phyloP scores from a whole-genome alignment of 345 rosid species.

The Jatropha curcas region DNA sequence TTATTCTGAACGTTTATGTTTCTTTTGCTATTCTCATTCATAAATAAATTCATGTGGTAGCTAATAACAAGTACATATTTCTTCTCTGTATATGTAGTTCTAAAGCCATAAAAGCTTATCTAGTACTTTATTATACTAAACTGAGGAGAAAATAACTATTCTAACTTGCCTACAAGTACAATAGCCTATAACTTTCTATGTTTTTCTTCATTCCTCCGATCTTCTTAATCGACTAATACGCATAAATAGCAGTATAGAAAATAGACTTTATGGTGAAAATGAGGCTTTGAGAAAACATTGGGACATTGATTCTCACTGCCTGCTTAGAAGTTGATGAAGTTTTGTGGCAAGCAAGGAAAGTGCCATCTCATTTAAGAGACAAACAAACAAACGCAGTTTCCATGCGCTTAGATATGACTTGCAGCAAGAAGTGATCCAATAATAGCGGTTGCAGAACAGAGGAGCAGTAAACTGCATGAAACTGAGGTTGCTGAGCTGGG shows the following conservation, averaged over 20 bases:
- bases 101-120: conserved; percentile 30
- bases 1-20: conserved; percentile 1
- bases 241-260: conserved; percentile 40
- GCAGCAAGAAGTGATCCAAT: conserved; percentile 43
- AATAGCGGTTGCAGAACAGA: conserved; percentile 40
- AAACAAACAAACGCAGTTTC: conserved; percentile 26
- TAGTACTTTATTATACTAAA: conserved; percentile 52
- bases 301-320: conserved; percentile 27
- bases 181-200: conserved; percentile 53
- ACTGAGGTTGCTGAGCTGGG: conserved; percentile 69
- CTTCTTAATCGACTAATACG: conserved; percentile 45
- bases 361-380: conserved; percentile 25
- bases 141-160: conserved; percentile 42
- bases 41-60: conserved; percentile 21
- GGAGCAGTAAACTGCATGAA: conserved; percentile 39
- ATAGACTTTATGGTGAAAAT: conserved; percentile 33
- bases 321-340: conserved; percentile 28
- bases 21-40: conserved; percentile 11
- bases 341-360: conserved; percentile 33
- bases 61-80: conserved; percentile 26
- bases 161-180: conserved; percentile 41
- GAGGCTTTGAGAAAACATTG: conserved; percentile 25
- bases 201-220: conserved; percentile 35
- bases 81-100: conserved; percentile 23
- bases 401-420: conserved; percentile 37